phyloP scores from a whole-genome alignment of 192 early-diverging fungal species.

The Umbelopsis sp. region DNA sequence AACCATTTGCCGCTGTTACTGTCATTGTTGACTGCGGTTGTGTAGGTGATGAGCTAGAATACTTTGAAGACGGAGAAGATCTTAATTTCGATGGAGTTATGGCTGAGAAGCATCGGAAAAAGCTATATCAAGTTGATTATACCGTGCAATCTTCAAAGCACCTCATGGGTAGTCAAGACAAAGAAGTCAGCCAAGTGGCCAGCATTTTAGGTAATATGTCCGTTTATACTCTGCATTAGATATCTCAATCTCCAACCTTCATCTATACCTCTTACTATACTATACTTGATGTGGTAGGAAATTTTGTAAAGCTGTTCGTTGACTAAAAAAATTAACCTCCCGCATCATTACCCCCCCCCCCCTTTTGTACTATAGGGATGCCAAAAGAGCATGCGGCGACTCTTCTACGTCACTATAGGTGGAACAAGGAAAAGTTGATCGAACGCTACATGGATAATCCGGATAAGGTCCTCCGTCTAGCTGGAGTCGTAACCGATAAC shows the following conservation, averaged over 20 bases:
- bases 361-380: slow-evolving; percentile 28
- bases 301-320: too few species aligned
- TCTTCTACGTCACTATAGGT: slow-evolving; percentile 75
- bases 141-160: slow-evolving; percentile 61
- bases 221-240: not conserved
- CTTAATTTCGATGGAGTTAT: slow-evolving; percentile 61
- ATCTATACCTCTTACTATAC: not conserved
- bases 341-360: not conserved
- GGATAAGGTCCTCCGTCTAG: slow-evolving; percentile 56
- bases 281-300: too few species aligned
- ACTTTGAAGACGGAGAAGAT: slow-evolving; percentile 58
- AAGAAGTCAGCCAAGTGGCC: slow-evolving; percentile 72
- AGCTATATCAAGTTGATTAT: slow-evolving; percentile 79
- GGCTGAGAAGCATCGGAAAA: slow-evolving; percentile 58
- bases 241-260: not conserved
- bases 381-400: slow-evolving; percentile 68
- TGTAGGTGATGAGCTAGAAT: slow-evolving; percentile 29
- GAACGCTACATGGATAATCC: slow-evolving; percentile 78
- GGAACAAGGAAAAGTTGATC: slow-evolving; percentile 86
- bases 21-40: slow-evolving; percentile 15
- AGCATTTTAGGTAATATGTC: slow-evolving; percentile 62
- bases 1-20: slow-evolving; percentile 9
- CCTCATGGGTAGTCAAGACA: slow-evolving; percentile 61
- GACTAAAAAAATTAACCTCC: too few species aligned
- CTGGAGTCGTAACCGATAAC: slow-evolving; percentile 72